Evolutionary conservation across 106 monocot genomes (phyloP).

Genomic region (Dendrobium catenatum): DNA sequence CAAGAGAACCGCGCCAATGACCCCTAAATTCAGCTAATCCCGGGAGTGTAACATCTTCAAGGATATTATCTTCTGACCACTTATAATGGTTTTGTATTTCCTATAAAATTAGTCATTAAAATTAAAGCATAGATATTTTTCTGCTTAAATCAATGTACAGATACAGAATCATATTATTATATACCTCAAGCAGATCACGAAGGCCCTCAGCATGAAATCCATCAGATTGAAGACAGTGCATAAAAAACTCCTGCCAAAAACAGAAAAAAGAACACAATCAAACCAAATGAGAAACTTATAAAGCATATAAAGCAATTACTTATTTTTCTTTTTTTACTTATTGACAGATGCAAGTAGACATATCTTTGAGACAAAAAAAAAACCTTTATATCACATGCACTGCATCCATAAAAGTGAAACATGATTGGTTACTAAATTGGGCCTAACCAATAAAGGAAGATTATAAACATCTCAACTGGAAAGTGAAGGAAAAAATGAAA

Average conservation of each 20-base stretch:
- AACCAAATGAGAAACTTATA: neutral
- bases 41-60: conserved; percentile 85
- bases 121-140: neutral
- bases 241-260: conserved; percentile 72
- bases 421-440: neutral
- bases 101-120: conserved; percentile 24
- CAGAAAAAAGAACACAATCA: neutral
- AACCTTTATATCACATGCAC: neutral
- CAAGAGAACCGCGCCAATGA: conserved; percentile 86
- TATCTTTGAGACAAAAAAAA: neutral
- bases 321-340: neutral
- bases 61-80: conserved; percentile 59
- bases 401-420: neutral
- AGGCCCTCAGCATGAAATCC: conserved; percentile 75
- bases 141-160: neutral
- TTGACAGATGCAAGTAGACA: neutral
- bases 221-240: conserved; percentile 63
- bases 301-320: conserved; percentile 6
- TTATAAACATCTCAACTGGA: too few relatives aligned
- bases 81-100: conserved; percentile 52
- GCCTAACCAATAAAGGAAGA: neutral
- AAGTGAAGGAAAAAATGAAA: too few relatives aligned
- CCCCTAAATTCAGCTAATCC: conserved; percentile 93
- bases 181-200: conserved; percentile 72
- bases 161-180: neutral